Base-by-base conservation (phyloP, 768 basidiomycete species). In the Hericium erinaceus region DNA sequence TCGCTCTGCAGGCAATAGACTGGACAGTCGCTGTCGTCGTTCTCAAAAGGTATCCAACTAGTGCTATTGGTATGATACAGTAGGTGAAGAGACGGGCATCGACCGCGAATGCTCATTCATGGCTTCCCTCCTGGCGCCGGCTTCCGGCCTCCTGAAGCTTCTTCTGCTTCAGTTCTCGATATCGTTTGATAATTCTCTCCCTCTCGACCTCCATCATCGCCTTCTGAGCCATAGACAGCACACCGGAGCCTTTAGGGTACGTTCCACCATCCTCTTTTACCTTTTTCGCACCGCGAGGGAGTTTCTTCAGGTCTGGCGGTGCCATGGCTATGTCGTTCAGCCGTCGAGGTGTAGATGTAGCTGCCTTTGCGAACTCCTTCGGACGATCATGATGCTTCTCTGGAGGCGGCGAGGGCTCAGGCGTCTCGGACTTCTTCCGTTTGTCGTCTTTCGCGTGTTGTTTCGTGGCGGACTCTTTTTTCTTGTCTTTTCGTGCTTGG, bases 171-270 rank as follows among this genome's bases (percentile, higher is more conserved):
- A 91, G 64, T 69, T 84, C 79, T 58, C 89, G 73, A 68, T 90
- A 91, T 55, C 78, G 75, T 65, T 69, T 71, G 58, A 92, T 84
- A 20, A 72, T 87, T 59, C 78, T 83, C 63, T 87, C 83, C 60
- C 89, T 76, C 57, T 91, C 89, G 54, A 75, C 74, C 64, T 87
- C 87, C 80, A 92, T 82, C 82, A 88, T 82, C 6, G 76, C 75
- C 66, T 81, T 84, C 72, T 90, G 87, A 13, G 85, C 82, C 79
- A 89, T 83, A 28, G 84, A 85, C 33, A 91, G 62, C 8, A 87
- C 76, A 2, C 77, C 77, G 2, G 60, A 63, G 12, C 61, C 57
- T 26, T 62, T 63, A 28, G 59, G 11, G 9, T 33, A 49, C 9
- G 57, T 52, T 11, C 52, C 56, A 13, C 49, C 50, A 12, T 59